A percentile compares a stretch with the other conserved stretches of the same genome.
Conservation (phyloP, 202 grass and related monocot species). For the Carex sylvatica region DNA sequence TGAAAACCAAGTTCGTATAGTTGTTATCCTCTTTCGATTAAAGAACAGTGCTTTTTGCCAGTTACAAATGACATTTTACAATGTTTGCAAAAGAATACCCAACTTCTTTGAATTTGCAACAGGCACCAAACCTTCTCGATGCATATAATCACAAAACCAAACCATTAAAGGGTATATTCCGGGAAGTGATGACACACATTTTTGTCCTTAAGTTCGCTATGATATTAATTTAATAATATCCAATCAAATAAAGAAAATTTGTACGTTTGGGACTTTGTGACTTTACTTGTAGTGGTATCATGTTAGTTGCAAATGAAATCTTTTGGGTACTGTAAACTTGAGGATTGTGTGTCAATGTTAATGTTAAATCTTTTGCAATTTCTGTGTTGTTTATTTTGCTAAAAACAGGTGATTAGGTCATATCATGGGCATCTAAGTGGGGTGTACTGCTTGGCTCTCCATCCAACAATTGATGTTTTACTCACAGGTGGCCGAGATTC, state of each 20-base stretch:
- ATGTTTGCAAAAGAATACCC: not conserved
- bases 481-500: constrained; percentile 95
- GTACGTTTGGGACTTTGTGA: not conserved
- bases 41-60: not conserved
- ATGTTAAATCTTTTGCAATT: too few relatives aligned
- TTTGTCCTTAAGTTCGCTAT: not conserved
- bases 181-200: not conserved
- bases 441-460: constrained; percentile 92
- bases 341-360: not conserved
- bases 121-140: not conserved
- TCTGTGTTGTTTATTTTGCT: constrained; percentile 16
- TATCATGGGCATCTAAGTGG: constrained; percentile 99
- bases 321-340: not conserved
- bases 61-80: not conserved
- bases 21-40: not conserved
- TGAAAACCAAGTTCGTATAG: not conserved
- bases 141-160: not conserved
- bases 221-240: not conserved
- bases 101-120: not conserved
- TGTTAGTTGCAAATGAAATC: not conserved
- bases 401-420: constrained; percentile 81
- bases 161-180: not conserved
- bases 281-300: not conserved
- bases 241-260: not conserved
- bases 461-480: constrained; percentile 93